A percentile compares a stretch with the other conserved stretches of the same genome.
phyloP scores from a whole-genome alignment of 176 grass and related monocot genomes.

The Puya raimondii region DNA sequence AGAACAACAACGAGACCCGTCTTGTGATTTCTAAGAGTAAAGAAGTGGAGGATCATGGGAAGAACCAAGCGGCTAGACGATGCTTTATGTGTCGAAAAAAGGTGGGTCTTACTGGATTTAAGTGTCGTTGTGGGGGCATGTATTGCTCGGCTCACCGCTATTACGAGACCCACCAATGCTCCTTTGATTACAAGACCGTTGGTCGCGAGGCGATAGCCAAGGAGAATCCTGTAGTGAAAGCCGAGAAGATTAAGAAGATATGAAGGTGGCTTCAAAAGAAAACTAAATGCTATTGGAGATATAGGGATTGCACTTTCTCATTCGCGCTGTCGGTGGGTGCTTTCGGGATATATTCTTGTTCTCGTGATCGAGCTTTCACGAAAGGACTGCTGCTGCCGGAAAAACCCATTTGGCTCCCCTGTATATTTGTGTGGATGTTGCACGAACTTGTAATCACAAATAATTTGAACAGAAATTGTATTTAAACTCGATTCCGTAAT shows the following conservation, averaged over 20 bases:
- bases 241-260: conserved; percentile 74
- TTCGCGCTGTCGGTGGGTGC: too few species aligned
- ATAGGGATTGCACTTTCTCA: neutral
- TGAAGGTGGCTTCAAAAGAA: neutral
- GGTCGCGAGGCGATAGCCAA: conserved; percentile 57
- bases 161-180: conserved; percentile 47
- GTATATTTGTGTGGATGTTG: neutral
- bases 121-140: conserved; percentile 60
- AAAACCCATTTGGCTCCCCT: neutral
- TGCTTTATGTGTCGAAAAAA: conserved; percentile 59
- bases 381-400: neutral
- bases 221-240: conserved; percentile 61
- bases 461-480: neutral
- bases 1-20: neutral
- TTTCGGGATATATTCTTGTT: neutral
- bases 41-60: conserved; percentile 33
- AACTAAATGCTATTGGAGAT: neutral
- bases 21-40: conserved; percentile 7
- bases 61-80: conserved; percentile 42
- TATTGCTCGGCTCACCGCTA: conserved; percentile 60
- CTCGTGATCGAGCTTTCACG: neutral
- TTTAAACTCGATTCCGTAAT: neutral
- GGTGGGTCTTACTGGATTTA: conserved; percentile 55
- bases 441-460: neutral
- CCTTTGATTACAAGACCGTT: conserved; percentile 68